Conservation (phyloP, 345 rosid species). For the Pseudoturritis turrita region DNA sequence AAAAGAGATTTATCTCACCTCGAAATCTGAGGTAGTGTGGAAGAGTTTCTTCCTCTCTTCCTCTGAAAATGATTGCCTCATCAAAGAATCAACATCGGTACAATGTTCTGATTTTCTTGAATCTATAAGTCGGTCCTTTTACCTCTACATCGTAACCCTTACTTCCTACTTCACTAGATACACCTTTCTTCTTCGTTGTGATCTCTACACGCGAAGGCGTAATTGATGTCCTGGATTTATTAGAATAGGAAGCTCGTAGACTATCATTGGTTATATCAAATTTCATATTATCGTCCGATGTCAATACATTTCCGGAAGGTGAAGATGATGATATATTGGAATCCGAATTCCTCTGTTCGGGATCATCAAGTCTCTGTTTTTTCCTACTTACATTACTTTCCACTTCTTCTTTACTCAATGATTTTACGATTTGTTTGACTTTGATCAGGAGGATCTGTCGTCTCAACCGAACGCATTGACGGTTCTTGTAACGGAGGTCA, state of each 20-base stretch:
- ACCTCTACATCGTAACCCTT: not conserved
- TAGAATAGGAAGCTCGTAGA: not conserved
- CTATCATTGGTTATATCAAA: not conserved
- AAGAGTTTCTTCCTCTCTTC: slow-evolving; percentile 48
- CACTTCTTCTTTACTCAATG: not conserved
- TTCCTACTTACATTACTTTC: not conserved
- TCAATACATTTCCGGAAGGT: not conserved
- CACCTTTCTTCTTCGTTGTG: not conserved
- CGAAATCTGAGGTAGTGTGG: slow-evolving; percentile 53
- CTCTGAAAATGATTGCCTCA: slow-evolving; percentile 6
- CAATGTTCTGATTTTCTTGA: slow-evolving; percentile 36
- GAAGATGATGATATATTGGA: not conserved
- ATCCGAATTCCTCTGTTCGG: too few species aligned
- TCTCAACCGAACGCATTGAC: not conserved
- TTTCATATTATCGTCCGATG: not conserved
- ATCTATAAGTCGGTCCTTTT: slow-evolving; percentile 1
- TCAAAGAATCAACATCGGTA: slow-evolving; percentile 33
- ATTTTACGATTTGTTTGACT: not conserved
- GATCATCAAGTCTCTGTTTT: not conserved
- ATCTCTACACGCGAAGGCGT: not conserved
- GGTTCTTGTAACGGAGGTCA: not conserved
- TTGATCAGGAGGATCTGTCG: not conserved
- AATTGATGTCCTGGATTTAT: not conserved
- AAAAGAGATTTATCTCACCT: slow-evolving; percentile 33
- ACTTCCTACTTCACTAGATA: not conserved